phyloP scores from a whole-genome alignment of 208 protist species.

The Wallacemonas rigidus region DNA sequence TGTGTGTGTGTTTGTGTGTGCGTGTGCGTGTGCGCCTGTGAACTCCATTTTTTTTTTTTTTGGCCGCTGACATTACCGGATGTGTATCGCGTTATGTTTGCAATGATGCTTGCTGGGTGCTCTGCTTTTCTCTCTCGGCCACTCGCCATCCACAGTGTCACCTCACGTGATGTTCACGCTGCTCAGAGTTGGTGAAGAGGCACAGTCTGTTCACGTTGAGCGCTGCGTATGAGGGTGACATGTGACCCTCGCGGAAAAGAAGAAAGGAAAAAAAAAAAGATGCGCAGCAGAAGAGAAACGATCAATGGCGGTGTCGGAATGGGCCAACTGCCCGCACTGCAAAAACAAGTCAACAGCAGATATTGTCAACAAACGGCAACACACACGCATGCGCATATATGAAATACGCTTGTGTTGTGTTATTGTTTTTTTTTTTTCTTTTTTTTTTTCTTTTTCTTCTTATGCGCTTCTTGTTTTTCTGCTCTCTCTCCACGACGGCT shows the following conservation, averaged over 20 bases:
- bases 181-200: too few relatives aligned
- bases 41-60: constrained; percentile 18
- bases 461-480: constrained; percentile 2
- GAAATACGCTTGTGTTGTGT: neutral
- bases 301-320: neutral
- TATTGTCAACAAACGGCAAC: neutral
- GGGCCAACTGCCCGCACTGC: too few relatives aligned
- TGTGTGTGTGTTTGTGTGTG: constrained; percentile 7
- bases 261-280: neutral
- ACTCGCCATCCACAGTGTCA: too few relatives aligned
- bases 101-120: neutral
- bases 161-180: too few relatives aligned
- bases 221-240: neutral
- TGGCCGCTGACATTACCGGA: neutral
- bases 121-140: neutral
- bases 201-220: too few relatives aligned
- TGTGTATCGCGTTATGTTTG: too few relatives aligned
- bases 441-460: neutral
- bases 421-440: constrained; percentile 6
- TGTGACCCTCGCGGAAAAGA: neutral
- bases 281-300: neutral
- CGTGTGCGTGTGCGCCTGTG: constrained; percentile 11
- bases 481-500: constrained; percentile 11
- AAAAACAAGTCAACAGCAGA: too few relatives aligned
- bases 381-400: neutral